Conservation (phyloP, 2,329 filamentous ascomycete species). For the Blastomyces silverae region DNA sequence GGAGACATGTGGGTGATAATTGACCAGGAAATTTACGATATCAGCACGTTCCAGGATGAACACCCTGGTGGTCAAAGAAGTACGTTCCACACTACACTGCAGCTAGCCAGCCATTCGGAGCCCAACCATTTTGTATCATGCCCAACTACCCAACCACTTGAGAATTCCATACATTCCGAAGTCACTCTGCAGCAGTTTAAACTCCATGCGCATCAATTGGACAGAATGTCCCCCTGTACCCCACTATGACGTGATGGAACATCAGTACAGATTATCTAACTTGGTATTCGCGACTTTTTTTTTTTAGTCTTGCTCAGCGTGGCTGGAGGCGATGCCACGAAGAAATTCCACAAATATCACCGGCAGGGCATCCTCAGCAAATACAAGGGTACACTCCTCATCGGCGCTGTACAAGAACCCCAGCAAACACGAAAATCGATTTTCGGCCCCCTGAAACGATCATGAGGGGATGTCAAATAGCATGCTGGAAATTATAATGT, state of each 20-base stretch:
- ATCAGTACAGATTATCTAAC: conserved; percentile 2
- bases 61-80: conserved; percentile 21
- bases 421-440: neutral
- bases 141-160: conserved; percentile 4
- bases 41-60: conserved; percentile 23
- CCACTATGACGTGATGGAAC: neutral
- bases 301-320: conserved; percentile 55
- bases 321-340: conserved; percentile 59
- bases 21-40: conserved; percentile 22
- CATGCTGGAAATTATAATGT: neutral
- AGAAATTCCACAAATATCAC: conserved; percentile 62
- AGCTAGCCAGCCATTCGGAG: neutral
- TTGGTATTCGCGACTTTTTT: neutral
- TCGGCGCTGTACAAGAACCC: neutral
- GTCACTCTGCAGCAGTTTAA: neutral
- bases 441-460: conserved; percentile 4
- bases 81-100: conserved; percentile 9
- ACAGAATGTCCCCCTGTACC: neutral
- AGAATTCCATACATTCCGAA: neutral
- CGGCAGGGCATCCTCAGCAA: conserved; percentile 56
- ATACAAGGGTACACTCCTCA: conserved; percentile 31
- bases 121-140: conserved; percentile 1
- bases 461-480: neutral
- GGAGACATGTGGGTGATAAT: conserved; percentile 23
- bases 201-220: neutral